Evolutionary conservation across 148 eudicot genomes (phyloP), one percentile per base, ranked within the genome.

Genomic region (Polygonum aviculare): DNA sequence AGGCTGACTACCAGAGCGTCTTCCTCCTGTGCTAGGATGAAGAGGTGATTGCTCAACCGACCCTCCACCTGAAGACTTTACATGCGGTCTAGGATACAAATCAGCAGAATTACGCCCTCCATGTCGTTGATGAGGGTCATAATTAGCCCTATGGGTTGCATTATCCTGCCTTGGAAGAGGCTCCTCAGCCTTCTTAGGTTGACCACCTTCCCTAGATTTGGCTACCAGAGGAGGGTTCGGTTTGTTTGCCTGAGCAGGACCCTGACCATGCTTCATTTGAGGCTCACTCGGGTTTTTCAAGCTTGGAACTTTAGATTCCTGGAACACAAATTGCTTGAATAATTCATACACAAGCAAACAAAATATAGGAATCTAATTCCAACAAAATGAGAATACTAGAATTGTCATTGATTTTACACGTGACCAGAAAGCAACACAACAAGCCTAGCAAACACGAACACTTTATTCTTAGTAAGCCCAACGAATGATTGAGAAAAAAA

Each of bases 1-100:
- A 15, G 72, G 72, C 72, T 67, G 72, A 16, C 72, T 67, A 16
- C 72, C 21, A 7, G 72, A 67, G 16, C 72, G 45, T 67, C 72
- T 67, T 67, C 72, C 21, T 67, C 44, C 72, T 11, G 72, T 36
- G 45, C 72, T 67, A 15, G 41, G 72, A 67, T 67, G 72, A 38
- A 67, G 15, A 35, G 72, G 72, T 0, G 72, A 67, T 16, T 36
- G 72, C 10, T 67, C 72, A 67, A 67, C 72, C 44, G 72, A n/a
- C 21, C 1, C 41, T 67, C 10, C 72, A 35, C 72, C 72, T 15
- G 72, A 35, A 36, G 72, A 67, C 21, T 38, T 67, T 36, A 15
- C 41, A 67, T 67, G 72, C 7, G 72, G 72, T 67, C 36, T 67
- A 67, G 9, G 19, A 4, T 67, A n/a, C 16, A 18, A 36, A 67